Base-by-base conservation (phyloP, 2,329 filamentous ascomycete genomes). In the Capronia americana region DNA sequence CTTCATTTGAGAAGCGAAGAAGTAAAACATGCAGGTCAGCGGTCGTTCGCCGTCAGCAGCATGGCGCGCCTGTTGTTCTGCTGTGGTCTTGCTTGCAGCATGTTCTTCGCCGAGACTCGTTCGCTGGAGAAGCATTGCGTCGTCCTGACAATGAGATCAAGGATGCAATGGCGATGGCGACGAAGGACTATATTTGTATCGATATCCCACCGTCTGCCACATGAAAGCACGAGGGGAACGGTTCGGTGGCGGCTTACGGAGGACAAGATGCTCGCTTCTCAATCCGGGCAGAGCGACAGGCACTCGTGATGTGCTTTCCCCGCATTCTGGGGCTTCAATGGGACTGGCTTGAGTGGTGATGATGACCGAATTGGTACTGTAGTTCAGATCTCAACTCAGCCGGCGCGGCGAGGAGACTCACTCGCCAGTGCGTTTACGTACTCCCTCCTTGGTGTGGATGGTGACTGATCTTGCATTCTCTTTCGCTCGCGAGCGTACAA, bases 1-100 rank as follows among this genome's bases (percentile, higher is more conserved):
- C 48, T 69, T 67, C 74, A 75, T 74, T 44, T 75, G 72, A 28
- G 72, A 74, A 20, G 70, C 71, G 58, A 74, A 74, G 64, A 74
- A 72, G 57, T 64, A 75, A 48, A 75, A 74, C 63, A 75, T 73
- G 63, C 74, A 74, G 2, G 73, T 69, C 62, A 69, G 34, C n/a
- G 68, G 68, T 23, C 65, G 58, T 59, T 67, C 44, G 32, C 24
- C 54, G 56, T 69, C 65, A 41, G 65, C 50, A 32, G 38, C 48
- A n/a, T 59, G 17, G 14, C 46, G 48, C 4, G 28, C 20, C 30
- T 57, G 55, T 26, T 32, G 57, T 28, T 55, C 50, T 26, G 41
- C 17, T 44, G 58, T 20, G 23, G 50, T 64, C 57, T 56, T 26
- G 23, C 26, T 26, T n/a, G 61, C 64, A 24, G 28, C 41, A 30